phyloP scores from a whole-genome alignment of 139 green algal species.

The Desmodesmus armatus region DNA sequence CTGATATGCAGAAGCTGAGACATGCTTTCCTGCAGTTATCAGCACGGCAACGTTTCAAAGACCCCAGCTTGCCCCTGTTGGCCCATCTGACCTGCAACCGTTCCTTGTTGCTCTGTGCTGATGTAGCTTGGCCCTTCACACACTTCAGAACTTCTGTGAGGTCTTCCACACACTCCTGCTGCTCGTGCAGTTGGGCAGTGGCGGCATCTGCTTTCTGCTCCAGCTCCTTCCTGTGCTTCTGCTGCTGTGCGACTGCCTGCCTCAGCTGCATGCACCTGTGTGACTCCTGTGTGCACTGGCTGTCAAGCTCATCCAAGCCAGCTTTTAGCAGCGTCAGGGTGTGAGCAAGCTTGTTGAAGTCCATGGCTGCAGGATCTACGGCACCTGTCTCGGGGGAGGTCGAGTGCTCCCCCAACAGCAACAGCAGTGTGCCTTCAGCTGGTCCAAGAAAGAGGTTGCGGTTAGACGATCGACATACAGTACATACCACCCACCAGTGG shows the following conservation, averaged over 20 bases:
- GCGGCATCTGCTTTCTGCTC: neutral
- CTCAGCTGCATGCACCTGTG: neutral
- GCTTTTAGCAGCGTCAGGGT: slow-evolving; percentile 11
- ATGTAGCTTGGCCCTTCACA: neutral
- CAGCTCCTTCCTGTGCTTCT: neutral
- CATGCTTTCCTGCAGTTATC: no score
- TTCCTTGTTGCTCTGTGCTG: neutral
- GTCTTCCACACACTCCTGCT: neutral
- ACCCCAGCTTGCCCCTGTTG: no score
- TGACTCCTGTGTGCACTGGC: neutral
- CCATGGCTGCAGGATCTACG: neutral
- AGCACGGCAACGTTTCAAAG: no score
- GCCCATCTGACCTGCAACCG: neutral
- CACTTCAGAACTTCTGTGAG: neutral
- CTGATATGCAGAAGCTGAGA: no score
- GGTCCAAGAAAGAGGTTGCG: no score
- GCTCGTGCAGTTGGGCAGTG: neutral
- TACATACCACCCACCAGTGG: no score
- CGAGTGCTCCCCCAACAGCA: neutral
- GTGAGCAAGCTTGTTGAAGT: neutral
- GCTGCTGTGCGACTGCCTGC: neutral
- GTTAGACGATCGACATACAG: no score
- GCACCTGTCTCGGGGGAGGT: neutral
- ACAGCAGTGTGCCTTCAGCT: neutral
- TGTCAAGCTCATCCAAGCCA: slow-evolving; percentile 22